These are phyloP conservation scores for Arxiozyma slooffiae DNA, from an alignment of 1,139 yeast species.

Conservation along the genomic window DNA sequence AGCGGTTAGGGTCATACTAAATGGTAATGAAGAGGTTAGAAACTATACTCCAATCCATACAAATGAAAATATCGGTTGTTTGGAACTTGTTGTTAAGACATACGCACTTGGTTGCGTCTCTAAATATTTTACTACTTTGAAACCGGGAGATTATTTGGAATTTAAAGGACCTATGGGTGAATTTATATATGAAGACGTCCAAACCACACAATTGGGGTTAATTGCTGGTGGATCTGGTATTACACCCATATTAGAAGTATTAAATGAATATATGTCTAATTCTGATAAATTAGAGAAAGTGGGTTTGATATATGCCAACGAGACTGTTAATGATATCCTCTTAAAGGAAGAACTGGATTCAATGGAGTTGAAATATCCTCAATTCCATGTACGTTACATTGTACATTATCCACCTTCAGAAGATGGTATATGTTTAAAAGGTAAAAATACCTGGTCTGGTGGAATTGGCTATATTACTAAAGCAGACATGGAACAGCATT, in stretches of 20 bases:
- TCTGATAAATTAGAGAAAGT: constrained; percentile 13
- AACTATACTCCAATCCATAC: constrained; percentile 69
- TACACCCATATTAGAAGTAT: constrained; percentile 88
- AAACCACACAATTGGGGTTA: constrained; percentile 49
- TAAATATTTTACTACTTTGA: constrained; percentile 48
- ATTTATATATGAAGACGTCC: constrained; percentile 42
- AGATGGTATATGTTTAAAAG: background rate
- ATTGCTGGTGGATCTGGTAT: constrained; percentile 88
- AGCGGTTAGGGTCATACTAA: constrained; percentile 42
- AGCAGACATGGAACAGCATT: constrained; percentile 55
- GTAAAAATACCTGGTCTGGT: constrained; percentile 52
- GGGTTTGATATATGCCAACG: constrained; percentile 58
- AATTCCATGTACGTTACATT: constrained; percentile 60
- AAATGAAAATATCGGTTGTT: constrained; percentile 57
- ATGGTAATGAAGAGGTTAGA: constrained; percentile 52
- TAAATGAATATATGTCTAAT: constrained; percentile 65
- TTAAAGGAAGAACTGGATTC: constrained; percentile 70
- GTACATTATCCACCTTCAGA: constrained; percentile 49
- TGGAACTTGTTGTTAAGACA: constrained; percentile 65
- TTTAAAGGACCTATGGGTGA: constrained; percentile 74
- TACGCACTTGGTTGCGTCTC: constrained; percentile 61
- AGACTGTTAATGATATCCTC: constrained; percentile 67
- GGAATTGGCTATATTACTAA: constrained; percentile 73
- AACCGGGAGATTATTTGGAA: constrained; percentile 54
- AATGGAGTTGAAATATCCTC: constrained; percentile 52